Evolutionary conservation across 2,329 filamentous ascomycete species (phyloP).

Genomic region (Ascochyta fabae): DNA sequence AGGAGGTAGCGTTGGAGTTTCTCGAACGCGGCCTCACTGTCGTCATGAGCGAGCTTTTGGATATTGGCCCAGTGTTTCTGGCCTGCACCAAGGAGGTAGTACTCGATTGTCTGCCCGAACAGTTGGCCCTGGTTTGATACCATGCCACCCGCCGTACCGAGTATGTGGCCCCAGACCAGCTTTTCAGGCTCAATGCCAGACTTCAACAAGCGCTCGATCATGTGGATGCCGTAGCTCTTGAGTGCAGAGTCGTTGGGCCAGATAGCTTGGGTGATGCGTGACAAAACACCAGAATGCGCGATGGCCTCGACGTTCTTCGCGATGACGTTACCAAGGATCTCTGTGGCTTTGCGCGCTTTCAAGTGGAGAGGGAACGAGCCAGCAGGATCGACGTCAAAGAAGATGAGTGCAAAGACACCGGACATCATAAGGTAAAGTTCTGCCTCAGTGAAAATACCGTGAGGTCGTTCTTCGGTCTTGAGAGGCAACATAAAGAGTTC

Average conservation of each 20-base stretch:
- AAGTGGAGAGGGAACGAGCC: conserved; percentile 60
- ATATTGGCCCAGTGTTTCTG: conserved; percentile 57
- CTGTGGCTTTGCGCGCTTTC: conserved; percentile 55
- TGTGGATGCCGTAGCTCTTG: conserved; percentile 61
- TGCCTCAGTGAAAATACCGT: conserved; percentile 60
- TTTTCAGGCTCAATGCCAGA: conserved; percentile 55
- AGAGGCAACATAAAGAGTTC: conserved; percentile 63
- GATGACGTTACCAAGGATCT: conserved; percentile 58
- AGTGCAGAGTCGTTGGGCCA: conserved; percentile 52
- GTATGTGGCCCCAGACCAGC: conserved; percentile 63
- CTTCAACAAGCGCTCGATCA: conserved; percentile 61
- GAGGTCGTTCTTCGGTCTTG: conserved; percentile 59
- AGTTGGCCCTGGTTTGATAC: conserved; percentile 65
- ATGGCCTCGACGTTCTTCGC: conserved; percentile 58
- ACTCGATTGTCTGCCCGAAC: conserved; percentile 64
- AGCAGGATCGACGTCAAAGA: conserved; percentile 62
- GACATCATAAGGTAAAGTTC: conserved; percentile 63
- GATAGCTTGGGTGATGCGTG: conserved; percentile 51
- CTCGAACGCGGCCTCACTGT: conserved; percentile 53
- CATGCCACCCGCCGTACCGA: conserved; percentile 62
- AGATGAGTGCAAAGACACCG: conserved; percentile 60
- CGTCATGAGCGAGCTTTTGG: conserved; percentile 53
- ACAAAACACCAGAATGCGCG: conserved; percentile 50
- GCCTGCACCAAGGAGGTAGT: conserved; percentile 60
- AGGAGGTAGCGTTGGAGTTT: conserved; percentile 59